Evolutionary conservation across 805 yeast species (phyloP).

Genomic region (Saccharomycopsis fermentans): DNA sequence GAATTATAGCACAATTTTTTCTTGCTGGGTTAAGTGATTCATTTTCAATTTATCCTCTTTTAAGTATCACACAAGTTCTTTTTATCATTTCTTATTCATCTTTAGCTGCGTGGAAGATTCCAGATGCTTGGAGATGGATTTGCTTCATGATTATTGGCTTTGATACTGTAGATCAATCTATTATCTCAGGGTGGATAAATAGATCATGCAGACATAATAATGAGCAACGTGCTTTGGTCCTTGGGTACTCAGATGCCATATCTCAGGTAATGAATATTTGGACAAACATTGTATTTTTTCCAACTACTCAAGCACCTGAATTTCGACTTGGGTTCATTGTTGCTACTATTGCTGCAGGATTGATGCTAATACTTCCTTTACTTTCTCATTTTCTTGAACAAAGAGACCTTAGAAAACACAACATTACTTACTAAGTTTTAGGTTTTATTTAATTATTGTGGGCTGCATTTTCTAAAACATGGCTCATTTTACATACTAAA

Average conservation of each 20-base stretch:
- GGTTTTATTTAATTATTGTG: too few species aligned
- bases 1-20: slow-evolving; percentile 28
- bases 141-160: background rate
- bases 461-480: too few species aligned
- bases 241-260: background rate
- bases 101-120: slow-evolving; percentile 46
- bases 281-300: background rate
- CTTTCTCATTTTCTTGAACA: background rate
- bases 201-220: background rate
- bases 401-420: background rate
- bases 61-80: slow-evolving; percentile 40
- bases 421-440: background rate
- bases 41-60: slow-evolving; percentile 34
- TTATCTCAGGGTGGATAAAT: background rate
- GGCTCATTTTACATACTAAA: too few species aligned
- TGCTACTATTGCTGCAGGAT: background rate
- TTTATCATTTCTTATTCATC: slow-evolving; percentile 43
- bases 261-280: background rate
- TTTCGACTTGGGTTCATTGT: background rate
- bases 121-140: slow-evolving; percentile 23
- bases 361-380: background rate
- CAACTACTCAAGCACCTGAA: background rate
- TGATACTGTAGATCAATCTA: background rate
- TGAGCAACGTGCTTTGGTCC: background rate
- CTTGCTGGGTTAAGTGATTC: slow-evolving; percentile 45